These are phyloP conservation scores for Podila verticillata DNA, from an alignment of 192 early-diverging fungal species.

Conservation along the genomic window DNA sequence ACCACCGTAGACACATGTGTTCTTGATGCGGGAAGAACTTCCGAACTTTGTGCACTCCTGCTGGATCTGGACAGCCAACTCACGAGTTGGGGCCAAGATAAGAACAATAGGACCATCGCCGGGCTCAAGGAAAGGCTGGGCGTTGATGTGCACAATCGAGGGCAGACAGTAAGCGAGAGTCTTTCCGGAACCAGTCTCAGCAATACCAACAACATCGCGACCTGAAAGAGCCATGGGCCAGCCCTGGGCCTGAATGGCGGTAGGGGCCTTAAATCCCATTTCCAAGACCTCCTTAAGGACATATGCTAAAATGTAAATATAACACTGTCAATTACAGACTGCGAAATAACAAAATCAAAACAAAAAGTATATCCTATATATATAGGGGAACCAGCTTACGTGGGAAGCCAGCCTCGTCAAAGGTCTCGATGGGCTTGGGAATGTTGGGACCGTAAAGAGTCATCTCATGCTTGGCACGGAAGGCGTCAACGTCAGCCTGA, in stretches of 20 bases:
- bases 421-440: conserved; percentile 89
- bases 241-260: conserved; percentile 95
- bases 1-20: conserved; percentile 96
- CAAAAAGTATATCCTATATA: no score
- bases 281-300: conserved; percentile 87
- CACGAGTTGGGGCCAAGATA: conserved; percentile 95
- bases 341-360: no score
- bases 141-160: conserved; percentile 98
- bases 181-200: conserved; percentile 92
- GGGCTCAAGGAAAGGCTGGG: conserved; percentile 89
- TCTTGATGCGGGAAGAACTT: conserved; percentile 86
- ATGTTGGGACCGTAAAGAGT: conserved; percentile 84
- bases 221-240: conserved; percentile 99
- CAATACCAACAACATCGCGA: conserved; percentile 92
- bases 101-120: conserved; percentile 98
- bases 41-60: conserved; percentile 96
- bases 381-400: conserved; percentile 33
- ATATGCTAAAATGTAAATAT: conserved; percentile 60
- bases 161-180: conserved; percentile 95
- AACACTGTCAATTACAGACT: neutral
- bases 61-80: conserved; percentile 97
- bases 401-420: conserved; percentile 94
- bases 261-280: conserved; percentile 89
- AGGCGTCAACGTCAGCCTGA: conserved; percentile 79
- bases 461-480: conserved; percentile 83